These are phyloP conservation scores for Heteromeles arbutifolia DNA, from an alignment of 306 rosid species.

Conservation along the genomic window DNA sequence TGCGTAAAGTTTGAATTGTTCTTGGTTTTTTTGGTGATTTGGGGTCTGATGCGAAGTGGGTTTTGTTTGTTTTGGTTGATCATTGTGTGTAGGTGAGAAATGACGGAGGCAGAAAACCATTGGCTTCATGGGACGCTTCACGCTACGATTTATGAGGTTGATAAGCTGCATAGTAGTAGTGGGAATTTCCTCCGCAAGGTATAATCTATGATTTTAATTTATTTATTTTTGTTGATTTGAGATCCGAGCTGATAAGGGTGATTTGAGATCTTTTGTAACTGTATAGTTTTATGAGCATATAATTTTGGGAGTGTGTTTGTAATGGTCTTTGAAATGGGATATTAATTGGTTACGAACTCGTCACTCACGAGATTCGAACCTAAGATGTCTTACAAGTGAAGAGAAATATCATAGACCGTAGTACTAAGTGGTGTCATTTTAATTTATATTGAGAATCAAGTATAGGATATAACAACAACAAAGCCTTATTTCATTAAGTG, in stretches of 20 bases:
- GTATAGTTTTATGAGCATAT: not conserved
- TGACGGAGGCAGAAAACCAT: constrained; percentile 42
- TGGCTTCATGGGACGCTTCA: constrained; percentile 91
- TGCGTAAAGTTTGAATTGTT: not conserved
- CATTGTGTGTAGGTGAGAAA: constrained; percentile 51
- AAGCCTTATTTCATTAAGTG: too few relatives aligned
- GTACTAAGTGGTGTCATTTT: too few relatives aligned
- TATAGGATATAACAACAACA: too few relatives aligned
- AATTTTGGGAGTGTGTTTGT: not conserved
- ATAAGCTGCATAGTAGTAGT: constrained; percentile 35
- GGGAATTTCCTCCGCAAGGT: constrained; percentile 66
- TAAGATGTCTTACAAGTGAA: too few relatives aligned
- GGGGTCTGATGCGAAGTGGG: constrained; percentile 22
- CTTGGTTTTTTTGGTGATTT: not conserved
- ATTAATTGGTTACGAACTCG: too few relatives aligned
- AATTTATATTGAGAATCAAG: not conserved
- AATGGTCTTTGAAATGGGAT: not conserved
- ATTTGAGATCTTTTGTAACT: not conserved
- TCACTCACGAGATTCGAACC: too few relatives aligned
- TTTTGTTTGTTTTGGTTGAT: constrained; percentile 7
- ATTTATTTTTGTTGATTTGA: not conserved
- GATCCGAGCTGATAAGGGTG: not conserved
- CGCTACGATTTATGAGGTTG: constrained; percentile 78
- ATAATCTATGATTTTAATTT: not conserved
- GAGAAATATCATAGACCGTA: too few relatives aligned